Evolutionary conservation across 2,329 filamentous ascomycete genomes (phyloP), one percentile per base, ranked within the genome.

Genomic region (Aulographum hederae): DNA sequence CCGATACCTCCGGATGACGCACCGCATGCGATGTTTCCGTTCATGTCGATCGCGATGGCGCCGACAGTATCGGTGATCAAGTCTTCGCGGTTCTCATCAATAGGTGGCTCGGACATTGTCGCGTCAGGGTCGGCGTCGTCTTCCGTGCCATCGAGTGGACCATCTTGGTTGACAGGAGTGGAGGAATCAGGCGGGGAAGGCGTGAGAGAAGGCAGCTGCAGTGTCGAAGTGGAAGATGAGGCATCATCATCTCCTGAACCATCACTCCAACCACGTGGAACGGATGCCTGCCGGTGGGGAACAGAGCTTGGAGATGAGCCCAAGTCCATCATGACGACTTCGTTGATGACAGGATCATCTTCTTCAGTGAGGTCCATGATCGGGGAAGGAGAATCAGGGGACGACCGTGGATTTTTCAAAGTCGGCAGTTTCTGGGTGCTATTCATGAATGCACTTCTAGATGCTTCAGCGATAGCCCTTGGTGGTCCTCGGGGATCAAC

Each of bases 1-100:
- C 89, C 86, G 48, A 98, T 98, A 1, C 89, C 89, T 4, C 89
- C 89, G 12, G 91, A 98, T 2, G 89, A 98, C 2, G 89, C 93
- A 12, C 78, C 89, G 3, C 86, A 89, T 4, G 91, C 86, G 47
- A 98, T 93, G 36, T 78, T 76, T 12, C 89, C 89, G 42, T 67
- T 69, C 31, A 68, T 67, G 46, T 98, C 89, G 39, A 98, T 75
- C 8, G 84, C 89, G 46, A 98, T 93, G 18, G 85, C 89, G 28
- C 91, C 89, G 36, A 98, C 84, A 10, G 89, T 98, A 57, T 98
- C 89, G 3, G 78, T 91, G 43, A 98, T 65, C 45, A 78, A 67
- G 38, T 81, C 73, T 15, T 60, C 51, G 30, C 28, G 20, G n/a
- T 25, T n/a, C 8, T 25, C n/a, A n/a, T 10, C 31, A 37, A 23